Evolutionary conservation across 169 alveolate genomes (phyloP).

Genomic region (Theileria parva): DNA sequence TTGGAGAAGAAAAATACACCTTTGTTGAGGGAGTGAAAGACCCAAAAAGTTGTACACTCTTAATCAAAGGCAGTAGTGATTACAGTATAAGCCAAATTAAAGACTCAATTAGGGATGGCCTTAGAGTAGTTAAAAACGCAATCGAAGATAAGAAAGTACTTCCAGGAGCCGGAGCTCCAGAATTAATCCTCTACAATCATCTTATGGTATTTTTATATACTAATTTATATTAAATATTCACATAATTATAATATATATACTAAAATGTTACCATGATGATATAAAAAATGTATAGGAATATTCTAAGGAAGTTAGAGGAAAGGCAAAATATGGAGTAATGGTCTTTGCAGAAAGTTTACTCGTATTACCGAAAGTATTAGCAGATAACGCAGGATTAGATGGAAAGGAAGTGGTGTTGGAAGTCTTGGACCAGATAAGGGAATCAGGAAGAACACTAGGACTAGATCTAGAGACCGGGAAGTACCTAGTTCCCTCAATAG

Average conservation of each 20-base stretch:
- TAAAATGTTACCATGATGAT: neutral
- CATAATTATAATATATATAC: too few relatives aligned
- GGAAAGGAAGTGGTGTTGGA: slow-evolving; percentile 87
- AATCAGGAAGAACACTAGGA: slow-evolving; percentile 90
- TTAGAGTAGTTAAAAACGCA: slow-evolving; percentile 95
- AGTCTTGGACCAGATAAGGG: slow-evolving; percentile 85
- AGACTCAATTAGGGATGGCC: slow-evolving; percentile 98
- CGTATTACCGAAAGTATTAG: slow-evolving; percentile 91
- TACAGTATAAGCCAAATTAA: slow-evolving; percentile 92
- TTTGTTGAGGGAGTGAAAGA: slow-evolving; percentile 95
- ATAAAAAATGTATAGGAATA: slow-evolving; percentile 25
- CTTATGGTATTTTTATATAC: slow-evolving; percentile 65
- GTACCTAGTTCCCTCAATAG: slow-evolving; percentile 88
- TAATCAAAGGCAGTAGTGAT: slow-evolving; percentile 97
- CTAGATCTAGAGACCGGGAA: slow-evolving; percentile 92
- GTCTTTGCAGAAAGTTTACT: slow-evolving; percentile 95
- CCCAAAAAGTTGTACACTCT: slow-evolving; percentile 95
- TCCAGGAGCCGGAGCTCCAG: slow-evolving; percentile 99
- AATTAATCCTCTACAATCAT: slow-evolving; percentile 88
- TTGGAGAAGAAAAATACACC: slow-evolving; percentile 98
- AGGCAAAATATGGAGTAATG: slow-evolving; percentile 93
- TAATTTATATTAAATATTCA: slow-evolving; percentile 11
- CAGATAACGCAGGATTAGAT: slow-evolving; percentile 97
- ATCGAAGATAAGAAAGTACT: slow-evolving; percentile 91
- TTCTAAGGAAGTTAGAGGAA: slow-evolving; percentile 83